These are phyloP conservation scores for Termitomyces sp. DNA, from an alignment of 768 basidiomycete species.

Conservation along the genomic window DNA sequence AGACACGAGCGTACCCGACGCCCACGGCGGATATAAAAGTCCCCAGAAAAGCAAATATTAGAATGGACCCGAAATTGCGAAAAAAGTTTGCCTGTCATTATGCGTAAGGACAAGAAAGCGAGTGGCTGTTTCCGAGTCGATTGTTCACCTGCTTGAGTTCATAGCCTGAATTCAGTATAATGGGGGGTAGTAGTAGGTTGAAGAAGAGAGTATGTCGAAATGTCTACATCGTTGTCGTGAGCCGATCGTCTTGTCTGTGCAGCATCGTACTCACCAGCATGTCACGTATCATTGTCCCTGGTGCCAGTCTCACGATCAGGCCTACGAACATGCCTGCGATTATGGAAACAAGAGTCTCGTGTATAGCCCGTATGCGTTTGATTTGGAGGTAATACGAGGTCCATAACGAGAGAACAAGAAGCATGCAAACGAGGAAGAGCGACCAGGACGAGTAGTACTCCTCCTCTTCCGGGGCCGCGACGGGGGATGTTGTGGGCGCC, in stretches of 20 bases:
- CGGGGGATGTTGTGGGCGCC: conserved; percentile 21
- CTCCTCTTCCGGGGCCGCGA: conserved; percentile 62
- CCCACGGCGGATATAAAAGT: conserved; percentile 97
- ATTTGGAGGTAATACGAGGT: conserved; percentile 98
- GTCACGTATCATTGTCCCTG: conserved; percentile 91
- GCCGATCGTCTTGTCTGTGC: neutral
- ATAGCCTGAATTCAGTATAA: conserved; percentile 97
- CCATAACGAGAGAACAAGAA: conserved; percentile 91
- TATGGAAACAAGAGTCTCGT: conserved; percentile 94
- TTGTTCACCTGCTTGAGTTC: conserved; percentile 85
- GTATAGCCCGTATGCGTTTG: conserved; percentile 89
- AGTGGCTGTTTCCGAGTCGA: neutral
- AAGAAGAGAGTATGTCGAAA: conserved; percentile 98
- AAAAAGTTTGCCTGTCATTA: conserved; percentile 91
- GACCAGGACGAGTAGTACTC: conserved; percentile 93
- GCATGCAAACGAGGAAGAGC: conserved; percentile 86
- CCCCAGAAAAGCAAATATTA: conserved; percentile 89
- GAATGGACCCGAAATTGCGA: conserved; percentile 94
- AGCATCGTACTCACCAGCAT: conserved; percentile 75
- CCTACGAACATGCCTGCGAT: conserved; percentile 97
- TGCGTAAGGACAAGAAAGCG: conserved; percentile 2
- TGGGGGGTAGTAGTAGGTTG: conserved; percentile 95
- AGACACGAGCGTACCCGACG: conserved; percentile 72
- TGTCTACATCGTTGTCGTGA: conserved; percentile 45
- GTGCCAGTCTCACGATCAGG: conserved; percentile 81